phyloP scores from a whole-genome alignment of 768 basidiomycete genomes.

The Exidia glandulosa region DNA sequence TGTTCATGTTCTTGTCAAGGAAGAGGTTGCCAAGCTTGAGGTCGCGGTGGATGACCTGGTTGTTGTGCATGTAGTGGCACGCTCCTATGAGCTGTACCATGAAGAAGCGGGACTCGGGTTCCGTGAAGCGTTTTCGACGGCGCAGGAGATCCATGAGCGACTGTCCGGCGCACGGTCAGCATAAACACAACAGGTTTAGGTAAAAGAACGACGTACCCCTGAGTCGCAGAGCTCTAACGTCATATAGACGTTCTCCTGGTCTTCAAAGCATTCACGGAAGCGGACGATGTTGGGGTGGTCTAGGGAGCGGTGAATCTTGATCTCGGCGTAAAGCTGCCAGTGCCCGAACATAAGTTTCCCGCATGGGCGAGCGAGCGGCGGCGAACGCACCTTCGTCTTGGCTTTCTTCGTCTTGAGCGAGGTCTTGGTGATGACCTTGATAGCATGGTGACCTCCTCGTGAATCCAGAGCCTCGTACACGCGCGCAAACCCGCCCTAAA shows the following conservation, averaged over 20 bases:
- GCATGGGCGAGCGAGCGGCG: neutral
- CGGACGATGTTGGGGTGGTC: constrained; percentile 86
- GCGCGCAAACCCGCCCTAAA: constrained; percentile 83
- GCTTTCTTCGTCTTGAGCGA: constrained; percentile 93
- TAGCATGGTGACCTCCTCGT: constrained; percentile 55
- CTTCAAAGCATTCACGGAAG: constrained; percentile 93
- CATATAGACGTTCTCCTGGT: constrained; percentile 94
- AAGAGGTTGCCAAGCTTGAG: constrained; percentile 94
- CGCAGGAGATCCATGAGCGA: constrained; percentile 87
- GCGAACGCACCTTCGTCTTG: constrained; percentile 72
- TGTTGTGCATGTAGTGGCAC: constrained; percentile 93
- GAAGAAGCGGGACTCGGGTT: constrained; percentile 87
- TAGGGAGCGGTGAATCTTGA: constrained; percentile 90
- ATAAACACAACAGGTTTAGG: neutral
- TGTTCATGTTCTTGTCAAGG: constrained; percentile 82
- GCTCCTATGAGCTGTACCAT: constrained; percentile 92
- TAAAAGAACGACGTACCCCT: constrained; percentile 32
- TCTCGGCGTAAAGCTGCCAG: constrained; percentile 87
- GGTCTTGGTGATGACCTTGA: constrained; percentile 90
- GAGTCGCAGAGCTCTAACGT: constrained; percentile 84
- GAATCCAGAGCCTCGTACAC: constrained; percentile 88
- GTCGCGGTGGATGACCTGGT: constrained; percentile 96
- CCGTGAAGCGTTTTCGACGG: constrained; percentile 74
- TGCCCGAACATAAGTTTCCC: neutral
- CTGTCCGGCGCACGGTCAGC: neutral